A percentile compares a stretch with the other conserved stretches of the same genome.
phyloP scores from a whole-genome alignment of 140 eudicot species.

The Erigeron philadelphicus region DNA sequence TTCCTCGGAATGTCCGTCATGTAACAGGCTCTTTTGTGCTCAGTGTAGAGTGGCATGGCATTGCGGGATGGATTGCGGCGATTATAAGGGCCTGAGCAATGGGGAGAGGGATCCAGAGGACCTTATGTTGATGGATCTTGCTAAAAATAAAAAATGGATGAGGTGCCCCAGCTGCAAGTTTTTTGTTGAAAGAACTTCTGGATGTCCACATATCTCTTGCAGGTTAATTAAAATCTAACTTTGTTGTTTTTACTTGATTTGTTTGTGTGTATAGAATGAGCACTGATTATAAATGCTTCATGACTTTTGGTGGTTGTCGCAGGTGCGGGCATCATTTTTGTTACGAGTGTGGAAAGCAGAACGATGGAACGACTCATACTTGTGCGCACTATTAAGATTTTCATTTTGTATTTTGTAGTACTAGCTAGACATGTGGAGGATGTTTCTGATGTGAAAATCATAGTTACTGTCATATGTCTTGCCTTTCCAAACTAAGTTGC shows the following conservation, averaged over 20 bases:
- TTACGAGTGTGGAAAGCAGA: slow-evolving; percentile 22
- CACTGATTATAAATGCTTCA: no score
- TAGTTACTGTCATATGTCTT: no score
- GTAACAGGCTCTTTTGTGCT: slow-evolving; percentile 48
- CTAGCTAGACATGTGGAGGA: no score
- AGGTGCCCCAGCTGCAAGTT: slow-evolving; percentile 41
- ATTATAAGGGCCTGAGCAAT: slow-evolving; percentile 14
- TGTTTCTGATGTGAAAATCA: no score
- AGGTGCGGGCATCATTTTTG: slow-evolving; percentile 23
- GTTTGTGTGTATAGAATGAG: neutral
- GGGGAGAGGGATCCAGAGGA: slow-evolving; percentile 31
- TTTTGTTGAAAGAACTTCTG: slow-evolving; percentile 36
- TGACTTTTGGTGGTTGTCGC: neutral
- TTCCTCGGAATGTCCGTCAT: slow-evolving; percentile 44
- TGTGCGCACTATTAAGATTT: neutral
- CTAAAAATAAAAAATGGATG: slow-evolving; percentile 38
- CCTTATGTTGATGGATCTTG: slow-evolving; percentile 28
- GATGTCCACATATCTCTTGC: slow-evolving; percentile 42
- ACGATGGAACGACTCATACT: slow-evolving; percentile 2
- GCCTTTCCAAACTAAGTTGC: no score
- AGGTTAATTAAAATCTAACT: slow-evolving; percentile 18
- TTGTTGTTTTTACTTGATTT: neutral
- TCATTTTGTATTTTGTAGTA: no score
- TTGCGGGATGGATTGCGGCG: slow-evolving; percentile 29
- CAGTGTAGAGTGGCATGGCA: slow-evolving; percentile 59